phyloP scores from a whole-genome alignment of 768 basidiomycete species.

The Imleria badia region DNA sequence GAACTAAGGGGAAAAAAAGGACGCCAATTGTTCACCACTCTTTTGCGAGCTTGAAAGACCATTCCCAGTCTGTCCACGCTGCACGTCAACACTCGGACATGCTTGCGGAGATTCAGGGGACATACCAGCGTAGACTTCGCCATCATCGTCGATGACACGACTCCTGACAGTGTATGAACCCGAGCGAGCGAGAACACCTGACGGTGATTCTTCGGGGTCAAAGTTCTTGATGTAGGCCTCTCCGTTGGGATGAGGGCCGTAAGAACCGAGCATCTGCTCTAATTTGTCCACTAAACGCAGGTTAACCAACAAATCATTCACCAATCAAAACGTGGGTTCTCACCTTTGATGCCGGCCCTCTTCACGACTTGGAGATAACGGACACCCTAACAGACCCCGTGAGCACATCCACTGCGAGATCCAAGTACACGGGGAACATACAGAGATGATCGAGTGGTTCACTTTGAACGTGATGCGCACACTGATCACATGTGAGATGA shows the following conservation, averaged over 20 bases:
- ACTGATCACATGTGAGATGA: slow-evolving; percentile 36
- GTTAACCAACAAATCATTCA: slow-evolving; percentile 1
- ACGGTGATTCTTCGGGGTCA: slow-evolving; percentile 67
- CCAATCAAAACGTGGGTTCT: neutral
- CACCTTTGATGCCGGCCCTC: slow-evolving; percentile 72
- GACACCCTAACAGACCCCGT: slow-evolving; percentile 54
- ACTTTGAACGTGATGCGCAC: slow-evolving; percentile 84
- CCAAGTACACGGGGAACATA: slow-evolving; percentile 31
- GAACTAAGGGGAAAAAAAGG: slow-evolving; percentile 8
- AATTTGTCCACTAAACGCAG: slow-evolving; percentile 74
- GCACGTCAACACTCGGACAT: slow-evolving; percentile 8
- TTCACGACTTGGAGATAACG: slow-evolving; percentile 91
- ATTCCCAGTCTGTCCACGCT: slow-evolving; percentile 40
- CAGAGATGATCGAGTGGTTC: slow-evolving; percentile 87
- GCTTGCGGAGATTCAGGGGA: slow-evolving; percentile 2
- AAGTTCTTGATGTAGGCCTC: slow-evolving; percentile 75
- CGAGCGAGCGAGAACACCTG: slow-evolving; percentile 80
- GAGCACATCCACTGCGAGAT: slow-evolving; percentile 1
- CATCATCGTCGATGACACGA: slow-evolving; percentile 87
- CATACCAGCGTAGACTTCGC: slow-evolving; percentile 74
- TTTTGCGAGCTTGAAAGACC: slow-evolving; percentile 90
- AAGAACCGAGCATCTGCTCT: slow-evolving; percentile 94
- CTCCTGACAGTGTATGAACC: slow-evolving; percentile 79
- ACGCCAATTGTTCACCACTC: slow-evolving; percentile 64
- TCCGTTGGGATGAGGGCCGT: slow-evolving; percentile 68